phyloP scores from a whole-genome alignment of 2,329 filamentous ascomycete genomes.

The Exophiala bonariae region DNA sequence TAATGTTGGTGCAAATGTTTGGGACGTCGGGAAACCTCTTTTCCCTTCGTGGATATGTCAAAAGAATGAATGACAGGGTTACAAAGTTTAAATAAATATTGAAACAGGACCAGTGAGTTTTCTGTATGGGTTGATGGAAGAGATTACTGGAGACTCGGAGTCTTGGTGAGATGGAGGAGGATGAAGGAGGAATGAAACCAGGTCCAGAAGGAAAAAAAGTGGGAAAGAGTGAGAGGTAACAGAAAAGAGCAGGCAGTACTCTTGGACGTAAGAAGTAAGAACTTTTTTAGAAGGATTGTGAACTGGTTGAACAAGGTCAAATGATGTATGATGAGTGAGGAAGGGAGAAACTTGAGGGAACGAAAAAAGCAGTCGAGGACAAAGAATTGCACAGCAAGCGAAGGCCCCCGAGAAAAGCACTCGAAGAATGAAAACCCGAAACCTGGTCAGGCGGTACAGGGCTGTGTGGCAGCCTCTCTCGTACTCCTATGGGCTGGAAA shows the following conservation, averaged over 20 bases:
- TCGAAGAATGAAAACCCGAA: too few relatives aligned
- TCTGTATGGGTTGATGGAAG: background rate
- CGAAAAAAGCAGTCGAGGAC: too few relatives aligned
- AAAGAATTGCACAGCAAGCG: too few relatives aligned
- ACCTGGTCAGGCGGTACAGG: too few relatives aligned
- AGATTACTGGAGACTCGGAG: background rate
- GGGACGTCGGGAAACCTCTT: background rate
- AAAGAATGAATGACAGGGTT: background rate
- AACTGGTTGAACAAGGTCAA: background rate
- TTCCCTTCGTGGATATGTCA: background rate
- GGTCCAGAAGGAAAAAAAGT: background rate
- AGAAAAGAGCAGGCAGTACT: too few relatives aligned
- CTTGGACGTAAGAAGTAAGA: background rate
- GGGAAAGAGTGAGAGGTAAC: background rate
- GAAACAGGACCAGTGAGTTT: background rate
- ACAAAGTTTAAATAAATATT: background rate
- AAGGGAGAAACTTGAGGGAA: too few relatives aligned
- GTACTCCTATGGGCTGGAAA: too few relatives aligned
- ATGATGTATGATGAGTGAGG: too few relatives aligned
- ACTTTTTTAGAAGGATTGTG: background rate
- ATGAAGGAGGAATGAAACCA: conserved; percentile 4
- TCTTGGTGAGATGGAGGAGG: background rate
- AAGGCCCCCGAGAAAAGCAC: too few relatives aligned
- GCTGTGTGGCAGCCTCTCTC: too few relatives aligned
- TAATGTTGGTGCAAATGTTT: background rate